Evolutionary conservation across 345 rosid species (phyloP).

Genomic region (Bretschneidera sinensis): DNA sequence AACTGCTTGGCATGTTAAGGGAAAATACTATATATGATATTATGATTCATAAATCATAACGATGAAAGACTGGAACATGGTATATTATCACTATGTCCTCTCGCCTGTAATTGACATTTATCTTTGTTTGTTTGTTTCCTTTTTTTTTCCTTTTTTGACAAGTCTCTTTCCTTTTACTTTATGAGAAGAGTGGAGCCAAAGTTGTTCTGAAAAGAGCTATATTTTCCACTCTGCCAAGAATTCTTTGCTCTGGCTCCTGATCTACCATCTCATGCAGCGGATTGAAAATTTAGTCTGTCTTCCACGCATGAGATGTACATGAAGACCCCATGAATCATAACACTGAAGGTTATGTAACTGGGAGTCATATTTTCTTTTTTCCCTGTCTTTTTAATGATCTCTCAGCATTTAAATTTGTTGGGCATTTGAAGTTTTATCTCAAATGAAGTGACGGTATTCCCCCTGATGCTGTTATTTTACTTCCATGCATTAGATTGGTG

Average conservation of each 20-base stretch:
- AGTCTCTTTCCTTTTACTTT: too few species aligned
- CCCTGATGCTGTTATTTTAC: background rate
- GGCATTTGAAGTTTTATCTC: background rate
- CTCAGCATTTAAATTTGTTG: background rate
- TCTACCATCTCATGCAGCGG: slow-evolving; percentile 27
- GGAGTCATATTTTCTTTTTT: slow-evolving; percentile 7
- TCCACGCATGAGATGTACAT: slow-evolving; percentile 32
- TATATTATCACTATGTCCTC: too few species aligned
- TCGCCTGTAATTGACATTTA: too few species aligned
- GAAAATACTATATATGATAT: too few species aligned
- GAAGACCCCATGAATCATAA: slow-evolving; percentile 19
- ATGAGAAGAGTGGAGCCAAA: background rate
- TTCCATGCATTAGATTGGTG: background rate
- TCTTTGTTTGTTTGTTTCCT: too few species aligned
- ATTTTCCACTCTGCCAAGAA: slow-evolving; percentile 40
- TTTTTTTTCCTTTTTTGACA: too few species aligned
- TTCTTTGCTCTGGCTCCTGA: slow-evolving; percentile 38
- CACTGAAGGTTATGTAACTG: slow-evolving; percentile 8
- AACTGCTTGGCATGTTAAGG: too few species aligned
- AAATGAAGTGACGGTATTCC: background rate
- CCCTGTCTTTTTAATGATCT: slow-evolving; percentile 2
- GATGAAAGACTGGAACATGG: too few species aligned
- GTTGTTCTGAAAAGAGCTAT: slow-evolving; percentile 16
- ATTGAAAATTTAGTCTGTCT: slow-evolving; percentile 20
- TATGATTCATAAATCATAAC: too few species aligned